Evolutionary conservation across 257 asterid genomes (phyloP), one percentile per base, ranked within the genome.

Genomic region (Penstemon barbatus): DNA sequence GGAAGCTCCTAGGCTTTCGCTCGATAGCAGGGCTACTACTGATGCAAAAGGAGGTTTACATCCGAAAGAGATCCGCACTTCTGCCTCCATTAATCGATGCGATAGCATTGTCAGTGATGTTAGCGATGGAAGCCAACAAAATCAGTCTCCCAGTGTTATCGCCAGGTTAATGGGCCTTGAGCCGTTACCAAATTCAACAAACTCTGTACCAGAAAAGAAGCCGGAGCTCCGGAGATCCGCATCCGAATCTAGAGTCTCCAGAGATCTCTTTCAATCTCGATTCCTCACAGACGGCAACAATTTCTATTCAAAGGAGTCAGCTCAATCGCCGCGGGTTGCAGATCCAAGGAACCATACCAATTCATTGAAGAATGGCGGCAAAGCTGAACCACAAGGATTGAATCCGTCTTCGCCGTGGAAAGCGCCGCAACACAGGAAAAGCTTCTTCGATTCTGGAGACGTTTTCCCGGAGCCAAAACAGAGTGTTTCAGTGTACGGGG

Each of bases 101-200:
- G 83, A 82, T 10, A 77, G 83, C 46, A 39, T 75, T 6, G 82
- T 25, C 0, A 51, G 19, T 5, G 73, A 65, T 33, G 8, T 74
- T 18, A 25, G 53, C 10, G 74, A 70, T 5, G 77, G 62, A 8
- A 65, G 57, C 36, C 78, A 50, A 19, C 72, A 65, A 7, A 46
- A 60, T 10, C 83, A 71, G 44, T 87, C 93, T 36, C 86, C 81
- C 81, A 74, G 97, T 66, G 96, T 91, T 60, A 79, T 91, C 57
- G 96, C 93, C 5, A 81, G 85, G 81, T 91, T 91, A 38, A 91
- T 90, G 96, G 97, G 97, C 0, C 87, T 91, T 15, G 96, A 89
- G 64, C 87, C 80, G 2, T 66, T 83, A 72, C 84, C 89, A 3
- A 74, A 75, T 68, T 71, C 77, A 2, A 75, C 86, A 1, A 68